Evolutionary conservation across 1,284 basidiomycete species (phyloP).

Genomic region (Ganoderma sp.): DNA sequence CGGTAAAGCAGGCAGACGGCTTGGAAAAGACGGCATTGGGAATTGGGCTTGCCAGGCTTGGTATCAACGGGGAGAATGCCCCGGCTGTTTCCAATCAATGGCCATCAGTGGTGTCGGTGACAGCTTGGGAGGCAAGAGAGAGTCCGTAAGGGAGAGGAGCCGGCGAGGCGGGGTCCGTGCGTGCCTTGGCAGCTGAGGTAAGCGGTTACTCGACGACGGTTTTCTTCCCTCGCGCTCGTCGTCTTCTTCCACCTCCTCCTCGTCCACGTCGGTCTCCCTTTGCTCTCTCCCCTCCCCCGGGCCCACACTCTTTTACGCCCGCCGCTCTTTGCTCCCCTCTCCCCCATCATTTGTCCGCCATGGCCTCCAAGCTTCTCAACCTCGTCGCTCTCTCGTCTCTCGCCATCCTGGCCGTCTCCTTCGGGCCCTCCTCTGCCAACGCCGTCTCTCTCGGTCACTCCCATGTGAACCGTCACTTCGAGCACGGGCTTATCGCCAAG

Average conservation of each 20-base stretch:
- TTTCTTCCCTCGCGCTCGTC: constrained; percentile 30
- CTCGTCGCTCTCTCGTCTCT: constrained; percentile 63
- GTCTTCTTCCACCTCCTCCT: constrained; percentile 25
- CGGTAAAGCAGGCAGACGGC: background rate
- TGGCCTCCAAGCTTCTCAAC: constrained; percentile 63
- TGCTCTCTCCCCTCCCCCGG: constrained; percentile 30
- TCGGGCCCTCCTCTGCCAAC: constrained; percentile 50
- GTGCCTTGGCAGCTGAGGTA: constrained; percentile 35
- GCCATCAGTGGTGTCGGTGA: background rate
- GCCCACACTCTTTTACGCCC: constrained; percentile 43
- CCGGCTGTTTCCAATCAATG: constrained; percentile 6
- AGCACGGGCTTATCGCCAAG: constrained; percentile 50
- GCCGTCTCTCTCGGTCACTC: constrained; percentile 56
- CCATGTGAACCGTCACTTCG: constrained; percentile 32
- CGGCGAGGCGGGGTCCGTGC: constrained; percentile 30
- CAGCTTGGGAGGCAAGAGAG: constrained; percentile 1
- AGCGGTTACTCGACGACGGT: constrained; percentile 27
- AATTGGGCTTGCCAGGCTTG: background rate
- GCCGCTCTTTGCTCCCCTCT: constrained; percentile 32
- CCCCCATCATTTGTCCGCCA: constrained; percentile 38
- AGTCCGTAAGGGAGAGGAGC: background rate
- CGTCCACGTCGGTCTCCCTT: constrained; percentile 34
- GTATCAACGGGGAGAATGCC: background rate
- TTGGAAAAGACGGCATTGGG: background rate
- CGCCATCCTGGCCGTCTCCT: constrained; percentile 59